Base-by-base conservation (phyloP, 148 eudicot genomes). In the Chenopodium suecicum region DNA sequence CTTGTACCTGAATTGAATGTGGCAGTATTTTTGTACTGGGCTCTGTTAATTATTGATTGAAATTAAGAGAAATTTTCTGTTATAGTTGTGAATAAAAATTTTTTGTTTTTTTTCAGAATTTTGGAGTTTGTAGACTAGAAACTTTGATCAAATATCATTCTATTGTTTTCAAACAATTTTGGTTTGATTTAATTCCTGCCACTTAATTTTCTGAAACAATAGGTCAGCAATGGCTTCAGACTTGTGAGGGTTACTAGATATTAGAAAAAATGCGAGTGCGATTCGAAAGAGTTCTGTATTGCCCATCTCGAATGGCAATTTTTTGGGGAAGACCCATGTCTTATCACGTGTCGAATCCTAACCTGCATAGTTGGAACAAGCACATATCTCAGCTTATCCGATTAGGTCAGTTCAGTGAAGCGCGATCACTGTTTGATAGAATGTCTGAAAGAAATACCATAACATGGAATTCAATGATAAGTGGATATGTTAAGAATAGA, bases 391-490 rank as follows among this genome's bases (percentile, higher is more conserved):
- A 65, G 13, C 81, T 88, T 20, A 69, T 83, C 8, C 75, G 85
- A 60, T 31, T 0, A 41, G 90, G 88, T 19, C 76, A 60, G 2
- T 48, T 87, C 16, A 70, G 66, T 34, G 78, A 84, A 56, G 91
- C 91, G 67, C 82, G 86, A 48, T 48, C 27, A 27, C 19, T 86
- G 80, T 86, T 87, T 64, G 87, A 86, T 81, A 54, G 72, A 72
- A 83, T 86, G 86, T 70, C 83, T 54, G 81, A 69, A 41, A 83
- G 87, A 47, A 90, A 84, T 23, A 83, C 87, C 1, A 77, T 75
- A 44, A 88, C 86, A 16, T 90, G 90, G 92, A 90, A 90, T 81
- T 70, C 87, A 0, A 85, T 88, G 87, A 73, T 88, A 20, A 85
- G 77, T 75, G 90, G 88, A 52, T 86, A 88, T 70, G 87, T 88